Evolutionary conservation across 371 early-diverging fungal genomes (phyloP).

Genomic region (Mucor velutinosus): DNA sequence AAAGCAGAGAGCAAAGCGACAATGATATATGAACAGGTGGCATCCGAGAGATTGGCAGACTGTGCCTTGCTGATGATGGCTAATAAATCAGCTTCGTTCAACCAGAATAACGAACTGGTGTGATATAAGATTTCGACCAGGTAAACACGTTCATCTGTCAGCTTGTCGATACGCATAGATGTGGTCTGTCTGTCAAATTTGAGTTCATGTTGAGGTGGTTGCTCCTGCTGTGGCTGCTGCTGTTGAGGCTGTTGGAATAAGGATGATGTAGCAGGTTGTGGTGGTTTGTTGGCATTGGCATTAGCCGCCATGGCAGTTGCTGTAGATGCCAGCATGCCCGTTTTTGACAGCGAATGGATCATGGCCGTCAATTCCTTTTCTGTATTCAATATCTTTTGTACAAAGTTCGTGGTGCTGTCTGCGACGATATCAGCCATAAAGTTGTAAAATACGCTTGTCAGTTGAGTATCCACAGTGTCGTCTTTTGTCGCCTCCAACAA

Average conservation of each 20-base stretch:
- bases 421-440: constrained; percentile 29
- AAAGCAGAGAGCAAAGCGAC: constrained; percentile 19
- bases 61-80: constrained; percentile 8
- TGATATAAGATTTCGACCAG: constrained; percentile 27
- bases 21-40: constrained; percentile 18
- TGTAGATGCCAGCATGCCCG: constrained; percentile 1
- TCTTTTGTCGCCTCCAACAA: constrained; percentile 64
- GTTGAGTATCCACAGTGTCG: constrained; percentile 39
- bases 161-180: constrained; percentile 6
- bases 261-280: background rate
- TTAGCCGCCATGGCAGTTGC: background rate
- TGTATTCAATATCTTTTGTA: background rate
- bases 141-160: constrained; percentile 25
- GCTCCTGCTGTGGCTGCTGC: constrained; percentile 14
- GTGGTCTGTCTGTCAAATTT: constrained; percentile 1
- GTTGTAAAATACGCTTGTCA: constrained; percentile 44
- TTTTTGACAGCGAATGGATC: constrained; percentile 23
- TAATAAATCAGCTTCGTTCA: constrained; percentile 17
- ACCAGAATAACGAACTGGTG: constrained; percentile 20
- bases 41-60: constrained; percentile 13
- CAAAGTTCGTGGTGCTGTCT: constrained; percentile 5
- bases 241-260: constrained; percentile 10
- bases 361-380: background rate
- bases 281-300: background rate
- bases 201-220: background rate